Evolutionary conservation across 2,329 filamentous ascomycete species (phyloP), one percentile per base, ranked within the genome.

Genomic region (Penicillium brevicompactum): DNA sequence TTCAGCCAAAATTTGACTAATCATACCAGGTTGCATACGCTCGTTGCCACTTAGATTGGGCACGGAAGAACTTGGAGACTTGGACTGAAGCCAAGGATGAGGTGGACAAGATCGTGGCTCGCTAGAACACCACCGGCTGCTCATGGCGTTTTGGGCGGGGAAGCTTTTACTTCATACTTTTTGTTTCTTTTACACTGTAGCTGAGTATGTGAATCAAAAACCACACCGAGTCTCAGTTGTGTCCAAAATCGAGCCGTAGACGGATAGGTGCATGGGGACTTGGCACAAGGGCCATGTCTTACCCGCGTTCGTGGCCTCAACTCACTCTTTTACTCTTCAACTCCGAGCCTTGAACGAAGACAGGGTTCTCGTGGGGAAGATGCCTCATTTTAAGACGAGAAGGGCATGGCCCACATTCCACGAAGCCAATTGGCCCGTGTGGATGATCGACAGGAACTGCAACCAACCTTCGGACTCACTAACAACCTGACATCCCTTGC

Each of bases 31-130:
- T 96, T 67, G 90, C 91, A 31, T 97, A 96, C 74, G 92, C 92
- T 11, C 90, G 90, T 73, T 93, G 89, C 73, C 92, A 97, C 71
- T 87, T 97, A 57, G 91, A 96, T 72, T 97, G 92, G 92, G 93
- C 92, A 3, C 90, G 88, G 74, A 92, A 93, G 74, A 92, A 89
- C 73, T 86, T 92, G 70, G 91, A 93, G 67, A 91, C 91, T 6
- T 97, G 92, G 92, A 90, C 93, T 67, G 92, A 96, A 71, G 92
- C 92, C 1, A 89, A 87, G 65, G 85, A 85, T 3, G 92, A 97
- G 73, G 90, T 96, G 56, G 85, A 89, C 61, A 96, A 95, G 81
- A 96, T 97, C 73, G 88, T 77, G 55, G 71, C 69, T 45, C 69
- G 69, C 46, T 76, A 71, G 61, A 52, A 3, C n/a, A 44, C 52